Conservation (phyloP, 2,329 filamentous ascomycete species). For the Microdochium trichocladiopsis region DNA sequence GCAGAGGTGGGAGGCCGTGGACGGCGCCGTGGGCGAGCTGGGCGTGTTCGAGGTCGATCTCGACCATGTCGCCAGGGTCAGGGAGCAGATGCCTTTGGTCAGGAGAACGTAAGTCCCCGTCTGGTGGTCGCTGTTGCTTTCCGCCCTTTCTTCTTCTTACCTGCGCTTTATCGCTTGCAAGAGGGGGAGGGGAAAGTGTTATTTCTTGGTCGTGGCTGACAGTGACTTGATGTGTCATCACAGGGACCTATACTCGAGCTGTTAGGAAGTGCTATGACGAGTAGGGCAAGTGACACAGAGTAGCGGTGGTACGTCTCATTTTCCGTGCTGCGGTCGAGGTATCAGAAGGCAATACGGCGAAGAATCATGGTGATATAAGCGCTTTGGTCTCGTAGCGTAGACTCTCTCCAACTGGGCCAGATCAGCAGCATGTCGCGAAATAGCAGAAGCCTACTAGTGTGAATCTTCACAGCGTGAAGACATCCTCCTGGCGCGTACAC, state of each 20-base stretch:
- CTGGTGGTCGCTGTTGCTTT: background rate
- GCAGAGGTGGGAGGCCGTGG: conserved; percentile 13
- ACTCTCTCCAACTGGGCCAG: too few species aligned
- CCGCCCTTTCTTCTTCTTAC: background rate
- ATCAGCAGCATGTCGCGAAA: too few species aligned
- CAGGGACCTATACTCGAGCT: background rate
- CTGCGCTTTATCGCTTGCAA: too few species aligned
- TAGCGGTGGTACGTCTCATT: too few species aligned
- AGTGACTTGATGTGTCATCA: background rate
- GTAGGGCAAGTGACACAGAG: background rate
- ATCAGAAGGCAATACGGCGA: background rate
- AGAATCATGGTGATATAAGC: too few species aligned
- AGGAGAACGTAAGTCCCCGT: conserved; percentile 41
- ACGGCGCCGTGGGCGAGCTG: conserved; percentile 35
- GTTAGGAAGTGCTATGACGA: background rate
- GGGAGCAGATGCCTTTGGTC: conserved; percentile 44
- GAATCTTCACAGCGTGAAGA: too few species aligned
- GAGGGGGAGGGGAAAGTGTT: too few species aligned
- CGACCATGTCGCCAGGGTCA: conserved; percentile 35
- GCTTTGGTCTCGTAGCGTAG: too few species aligned
- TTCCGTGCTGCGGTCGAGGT: too few species aligned
- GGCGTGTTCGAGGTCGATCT: conserved; percentile 49
- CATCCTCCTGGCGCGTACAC: too few species aligned
- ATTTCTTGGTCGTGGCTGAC: background rate
- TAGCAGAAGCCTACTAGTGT: too few species aligned